Evolutionary conservation across 805 yeast species (phyloP), one percentile per base, ranked within the genome.

Genomic region (Isabelozyma heimii): DNA sequence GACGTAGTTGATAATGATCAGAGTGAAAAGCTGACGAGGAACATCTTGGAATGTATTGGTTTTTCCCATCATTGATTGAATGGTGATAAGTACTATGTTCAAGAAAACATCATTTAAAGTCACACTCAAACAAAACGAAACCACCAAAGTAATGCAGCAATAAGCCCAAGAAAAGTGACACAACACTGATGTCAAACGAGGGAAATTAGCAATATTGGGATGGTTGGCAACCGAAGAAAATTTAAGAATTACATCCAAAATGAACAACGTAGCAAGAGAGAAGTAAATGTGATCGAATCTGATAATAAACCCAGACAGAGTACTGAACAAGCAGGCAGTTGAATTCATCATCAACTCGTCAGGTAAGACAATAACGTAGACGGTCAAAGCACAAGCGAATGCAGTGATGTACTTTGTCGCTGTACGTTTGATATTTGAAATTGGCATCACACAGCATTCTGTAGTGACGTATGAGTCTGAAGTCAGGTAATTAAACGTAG

Each of bases 261-360:
- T 17, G 43, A 58, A 65, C 13, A 58, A 37, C 1, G 50, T 14
- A 20, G 53, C 27, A 9, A 59, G 26, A 10, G 68, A 47, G 41
- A 57, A 47, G 40, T 53, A 53, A 20, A 67, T 26, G 44, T 68
- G 69, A 47, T 68, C 72, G 12, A 57, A 60, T 10, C 55, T 59
- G n/a, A 69, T 14, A 13, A 28, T 37, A 37, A 55, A 24, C 8
- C 26, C 17, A 14, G 44, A 42, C 38, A 52, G 46, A 7, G 61
- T 20, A 2, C 52, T 51, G 13, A 16, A 27, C 9, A 27, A 24
- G 20, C 14, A 27, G 17, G 61, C 49, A 12, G 67, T 51, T 9
- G 69, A 59, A 30, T 59, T 63, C 41, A 60, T 51, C 37, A 60
- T 46, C 7, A 59, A 48, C 4, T 45, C 37, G 5, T 47, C 47